Evolutionary conservation across 345 rosid genomes (phyloP), one percentile per base, ranked within the genome.

Genomic region (Gossypium bickii): DNA sequence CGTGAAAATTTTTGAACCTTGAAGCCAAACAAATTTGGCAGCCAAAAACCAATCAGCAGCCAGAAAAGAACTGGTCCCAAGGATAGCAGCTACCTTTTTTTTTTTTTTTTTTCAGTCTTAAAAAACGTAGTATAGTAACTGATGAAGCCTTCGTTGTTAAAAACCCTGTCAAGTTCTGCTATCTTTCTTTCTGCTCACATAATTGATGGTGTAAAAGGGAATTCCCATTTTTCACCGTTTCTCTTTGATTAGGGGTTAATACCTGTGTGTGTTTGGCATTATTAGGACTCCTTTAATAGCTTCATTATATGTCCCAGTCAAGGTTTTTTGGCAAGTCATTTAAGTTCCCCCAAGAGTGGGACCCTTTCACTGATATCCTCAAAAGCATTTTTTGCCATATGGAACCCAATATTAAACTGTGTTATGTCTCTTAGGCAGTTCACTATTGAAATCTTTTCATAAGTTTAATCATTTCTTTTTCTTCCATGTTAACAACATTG

Each of bases 71-170:
- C 10, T 16, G 60, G 12, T 48, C 56, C 58, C 49, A 25, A 41
- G 25, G 18, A 61, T 12, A 2, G 58, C 13, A 48, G 34, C 44
- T 62, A 6, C 70, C 18, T 12, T 0, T 0, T 3, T 29, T 29
- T 27, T 44, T 25, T 29, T 3, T 48, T 24, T 27, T 7, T 4
- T 38, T 66, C 20, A 38, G 55, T 38, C 51, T 9, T 27, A 17
- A 69, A 69, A 47, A 69, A 27, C 59, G 41, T 4, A 69, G 15
- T 16, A 8, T 16, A 49, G 12, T 16, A 27, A 68, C 72, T 49
- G 57, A 25, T 69, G 18, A 49, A 69, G 72, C n/a, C 55, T 69
- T 69, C 4, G 25, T 52, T 34, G 57, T 20, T 70, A 25, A 59
- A 29, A 29, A 52, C 11, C 27, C n/a, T 70, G 24, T 15, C 41